Evolutionary conservation across 2,329 filamentous ascomycete species (phyloP), one percentile per base, ranked within the genome.

Genomic region (Claviceps pazoutovae): DNA sequence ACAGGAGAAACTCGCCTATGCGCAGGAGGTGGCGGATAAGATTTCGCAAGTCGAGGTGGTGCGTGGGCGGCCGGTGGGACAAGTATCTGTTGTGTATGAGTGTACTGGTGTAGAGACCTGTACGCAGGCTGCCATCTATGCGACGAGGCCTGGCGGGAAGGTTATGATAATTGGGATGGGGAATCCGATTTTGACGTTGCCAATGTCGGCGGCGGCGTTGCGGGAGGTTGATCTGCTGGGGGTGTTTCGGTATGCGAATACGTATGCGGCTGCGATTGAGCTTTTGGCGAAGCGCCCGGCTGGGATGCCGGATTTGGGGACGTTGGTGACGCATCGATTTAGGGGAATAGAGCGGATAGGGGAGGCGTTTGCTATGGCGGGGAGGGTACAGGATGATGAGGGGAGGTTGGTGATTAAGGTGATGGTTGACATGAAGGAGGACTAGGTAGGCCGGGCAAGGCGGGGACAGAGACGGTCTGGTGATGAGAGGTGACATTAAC

Each of bases 31-130:
- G 1, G 74, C 79, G 1, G 66, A 64, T 50, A 59, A 66, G 53
- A 66, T 75, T 49, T 70, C 67, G 58, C 58, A 58, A 36, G 64
- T 66, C 0, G 55, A 58, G 37, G 62, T 30, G 26, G 26, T 69
- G 2, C 59, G 61, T 1, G 71, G 69, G 8, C 62, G 69, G 56
- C 71, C 75, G 13, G 73, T 86, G 54, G 79, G 71, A 0, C 81
- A 87, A 61, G 76, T 86, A 0, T 76, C 80, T 49, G 78, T 79
- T 1, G 83, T 84, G 2, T 88, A 85, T 60, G 86, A 90, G 68
- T 89, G 85, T 62, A 90, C 86, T 0, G 86, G 86, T 8, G 85
- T 88, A 21, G 84, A 87, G 62, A 78, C 80, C 0, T 90, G 85
- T 59, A 73, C 88, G 59, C 86, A 90, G 64, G 79, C 80, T 5